These are phyloP conservation scores for Coemansia sp. DNA, from an alignment of 192 early-diverging fungal genomes.

Conservation along the genomic window DNA sequence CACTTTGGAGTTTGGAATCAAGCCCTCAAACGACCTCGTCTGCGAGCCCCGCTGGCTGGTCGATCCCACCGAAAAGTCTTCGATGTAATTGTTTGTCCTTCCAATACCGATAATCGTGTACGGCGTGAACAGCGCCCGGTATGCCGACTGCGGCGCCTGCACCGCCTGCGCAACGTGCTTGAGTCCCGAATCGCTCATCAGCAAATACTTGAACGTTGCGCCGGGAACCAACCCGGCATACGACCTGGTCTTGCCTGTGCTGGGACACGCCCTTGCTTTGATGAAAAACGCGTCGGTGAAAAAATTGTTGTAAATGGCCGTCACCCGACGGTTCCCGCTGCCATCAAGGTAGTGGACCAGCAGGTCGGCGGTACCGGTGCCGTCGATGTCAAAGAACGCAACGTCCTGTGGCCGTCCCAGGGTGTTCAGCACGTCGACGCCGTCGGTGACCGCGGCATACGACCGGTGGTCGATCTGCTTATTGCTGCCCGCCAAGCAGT, in stretches of 20 bases:
- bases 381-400: constrained; percentile 87
- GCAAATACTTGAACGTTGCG: constrained; percentile 82
- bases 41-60: constrained; percentile 22
- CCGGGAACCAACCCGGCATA: constrained; percentile 85
- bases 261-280: constrained; percentile 65
- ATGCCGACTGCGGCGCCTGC: constrained; percentile 78
- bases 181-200: constrained; percentile 74
- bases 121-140: constrained; percentile 73
- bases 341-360: constrained; percentile 59
- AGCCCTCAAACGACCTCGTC: constrained; percentile 64
- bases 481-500: constrained; percentile 51
- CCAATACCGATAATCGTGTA: constrained; percentile 87
- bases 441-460: constrained; percentile 64
- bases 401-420: constrained; percentile 60
- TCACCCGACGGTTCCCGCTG: constrained; percentile 40
- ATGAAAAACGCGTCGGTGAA: constrained; percentile 95
- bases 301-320: constrained; percentile 81
- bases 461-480: constrained; percentile 56
- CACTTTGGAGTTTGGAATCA: constrained; percentile 92
- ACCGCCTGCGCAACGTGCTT: constrained; percentile 78
- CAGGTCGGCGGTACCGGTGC: constrained; percentile 82
- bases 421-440: constrained; percentile 61
- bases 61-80: constrained; percentile 83
- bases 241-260: constrained; percentile 67
- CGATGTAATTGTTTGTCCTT: constrained; percentile 94